Conservation (phyloP, 2,329 filamentous ascomycete genomes). For the Amylocarpus encephaloides region DNA sequence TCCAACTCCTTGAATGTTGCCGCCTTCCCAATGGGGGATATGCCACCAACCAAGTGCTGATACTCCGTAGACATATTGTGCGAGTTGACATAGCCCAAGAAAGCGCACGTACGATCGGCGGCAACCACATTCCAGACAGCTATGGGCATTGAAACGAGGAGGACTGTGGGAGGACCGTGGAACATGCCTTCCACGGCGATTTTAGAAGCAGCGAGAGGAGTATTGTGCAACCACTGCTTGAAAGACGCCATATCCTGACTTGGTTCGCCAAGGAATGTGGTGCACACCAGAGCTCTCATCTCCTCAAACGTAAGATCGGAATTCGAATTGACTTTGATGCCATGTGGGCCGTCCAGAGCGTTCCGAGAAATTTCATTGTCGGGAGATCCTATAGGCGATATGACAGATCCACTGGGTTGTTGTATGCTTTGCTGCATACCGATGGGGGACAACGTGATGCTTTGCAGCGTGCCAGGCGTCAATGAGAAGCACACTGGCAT, state of each 20-base stretch:
- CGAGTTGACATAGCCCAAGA: conserved; percentile 58
- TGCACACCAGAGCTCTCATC: conserved; percentile 57
- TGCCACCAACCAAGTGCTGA: conserved; percentile 47
- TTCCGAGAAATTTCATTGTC: conserved; percentile 23
- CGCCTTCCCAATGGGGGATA: conserved; percentile 34
- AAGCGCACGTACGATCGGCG: conserved; percentile 61
- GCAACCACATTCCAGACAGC: conserved; percentile 58
- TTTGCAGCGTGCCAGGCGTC: conserved; percentile 47
- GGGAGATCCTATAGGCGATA: conserved; percentile 26
- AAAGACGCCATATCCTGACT: conserved; percentile 61
- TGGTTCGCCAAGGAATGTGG: conserved; percentile 59
- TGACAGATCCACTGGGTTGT: conserved; percentile 29
- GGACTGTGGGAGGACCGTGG: conserved; percentile 58
- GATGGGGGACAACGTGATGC: conserved; percentile 43
- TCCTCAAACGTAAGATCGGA: conserved; percentile 56
- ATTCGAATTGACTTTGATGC: conserved; percentile 25
- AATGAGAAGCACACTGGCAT: conserved; percentile 50
- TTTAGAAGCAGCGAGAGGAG: conserved; percentile 48
- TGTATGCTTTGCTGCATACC: conserved; percentile 22
- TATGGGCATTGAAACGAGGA: conserved; percentile 60
- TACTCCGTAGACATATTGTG: conserved; percentile 63
- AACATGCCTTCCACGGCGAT: conserved; percentile 64
- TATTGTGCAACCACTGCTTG: conserved; percentile 58
- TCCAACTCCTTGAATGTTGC: conserved; percentile 48
- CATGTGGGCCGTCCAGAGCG: conserved; percentile 19